Conservation (phyloP, 2,329 filamentous ascomycete genomes). For the Colletotrichum sp. region DNA sequence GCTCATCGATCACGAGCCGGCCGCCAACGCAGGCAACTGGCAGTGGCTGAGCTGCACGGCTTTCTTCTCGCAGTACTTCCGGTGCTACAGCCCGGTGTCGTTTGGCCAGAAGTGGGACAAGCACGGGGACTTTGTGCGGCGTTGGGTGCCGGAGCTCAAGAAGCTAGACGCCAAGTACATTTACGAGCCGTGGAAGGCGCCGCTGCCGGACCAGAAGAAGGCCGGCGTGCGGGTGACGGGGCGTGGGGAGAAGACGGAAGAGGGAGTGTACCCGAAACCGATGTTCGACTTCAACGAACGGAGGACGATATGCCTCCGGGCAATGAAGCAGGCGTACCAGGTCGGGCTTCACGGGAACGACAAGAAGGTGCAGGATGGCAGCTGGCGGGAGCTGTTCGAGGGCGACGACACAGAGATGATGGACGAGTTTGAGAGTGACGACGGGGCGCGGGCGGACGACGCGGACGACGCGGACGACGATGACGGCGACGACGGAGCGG, state of each 20-base stretch:
- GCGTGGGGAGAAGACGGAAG: slow-evolving; percentile 48
- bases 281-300: slow-evolving; percentile 78
- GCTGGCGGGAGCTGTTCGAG: slow-evolving; percentile 53
- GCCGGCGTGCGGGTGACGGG: slow-evolving; percentile 68
- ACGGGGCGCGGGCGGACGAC: slow-evolving; percentile 36
- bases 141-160: slow-evolving; percentile 71
- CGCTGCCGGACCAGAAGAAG: slow-evolving; percentile 69
- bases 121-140: slow-evolving; percentile 66
- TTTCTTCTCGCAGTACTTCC: slow-evolving; percentile 75
- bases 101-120: slow-evolving; percentile 81
- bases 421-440: slow-evolving; percentile 37
- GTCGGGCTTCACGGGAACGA: slow-evolving; percentile 70
- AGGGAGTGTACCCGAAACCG: slow-evolving; percentile 70
- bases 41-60: slow-evolving; percentile 79
- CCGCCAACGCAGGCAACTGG: slow-evolving; percentile 79
- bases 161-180: slow-evolving; percentile 71
- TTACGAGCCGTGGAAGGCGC: slow-evolving; percentile 81
- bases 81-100: slow-evolving; percentile 72
- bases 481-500: slow-evolving; percentile 12
- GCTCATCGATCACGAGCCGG: slow-evolving; percentile 76
- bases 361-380: slow-evolving; percentile 64
- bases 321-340: slow-evolving; percentile 74
- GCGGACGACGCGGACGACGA: slow-evolving; percentile 29
- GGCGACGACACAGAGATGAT: slow-evolving; percentile 43
- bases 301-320: slow-evolving; percentile 65